Evolutionary conservation across 1,284 basidiomycete genomes (phyloP), one percentile per base, ranked within the genome.

Genomic region (Singerocomus rubriflavus): DNA sequence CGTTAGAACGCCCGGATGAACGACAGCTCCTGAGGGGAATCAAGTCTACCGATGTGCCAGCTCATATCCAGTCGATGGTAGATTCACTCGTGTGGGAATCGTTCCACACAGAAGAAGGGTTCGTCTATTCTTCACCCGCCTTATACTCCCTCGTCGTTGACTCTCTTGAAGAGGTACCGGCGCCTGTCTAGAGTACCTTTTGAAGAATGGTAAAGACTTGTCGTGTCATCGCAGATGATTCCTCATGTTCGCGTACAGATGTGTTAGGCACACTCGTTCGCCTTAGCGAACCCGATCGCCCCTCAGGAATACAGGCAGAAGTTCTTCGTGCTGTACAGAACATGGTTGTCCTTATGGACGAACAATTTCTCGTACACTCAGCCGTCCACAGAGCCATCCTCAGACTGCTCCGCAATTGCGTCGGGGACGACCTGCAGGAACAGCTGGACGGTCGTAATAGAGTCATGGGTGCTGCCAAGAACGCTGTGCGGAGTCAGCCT

Each of bases 311-410:
- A 57, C 90, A 93, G 67, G 89, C 85, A 40, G 87, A 93, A 65
- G 89, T 95, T 10, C 76, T 96, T 16, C 79, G 85, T 36, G 78
- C 88, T 4, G 86, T 93, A 11, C 89, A 91, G 60, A 91, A 91
- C 60, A 90, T 95, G 79, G 86, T 96, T 9, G 83, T 93, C 6
- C 78, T 92, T 10, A 78, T 96, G 51, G 91, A 95, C 55, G 92
- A 95, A 62, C 88, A 90, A 57, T 95, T 96, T 62, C 81, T 97
- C 16, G 85, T 94, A 0, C 93, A 96, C 62, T 88, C 91, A 9
- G 91, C 84, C 1, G 90, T 96, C 0, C 93, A 97, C 68, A 87
- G 85, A 58, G 92, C 94, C 2, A 84, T 97, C 6, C 79, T 95
- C 12, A 76, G 91, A 36, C 74, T 98, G n/a, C 79, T 98, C 8